Evolutionary conservation across 108 stramenopile genomes (phyloP).

Genomic region (Asterionellopsis glacialis): DNA sequence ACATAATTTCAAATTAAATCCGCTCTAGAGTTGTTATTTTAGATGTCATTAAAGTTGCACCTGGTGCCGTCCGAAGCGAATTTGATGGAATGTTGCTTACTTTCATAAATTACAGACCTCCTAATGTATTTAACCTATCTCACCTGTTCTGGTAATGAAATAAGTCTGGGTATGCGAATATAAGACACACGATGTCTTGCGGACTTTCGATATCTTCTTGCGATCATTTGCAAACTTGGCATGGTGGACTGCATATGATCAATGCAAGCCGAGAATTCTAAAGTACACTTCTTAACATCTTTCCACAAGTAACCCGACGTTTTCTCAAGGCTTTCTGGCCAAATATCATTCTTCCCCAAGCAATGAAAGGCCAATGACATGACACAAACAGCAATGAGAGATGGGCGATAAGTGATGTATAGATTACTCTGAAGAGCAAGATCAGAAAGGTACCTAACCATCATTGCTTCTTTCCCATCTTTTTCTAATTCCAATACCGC

Average conservation of each 20-base stretch:
- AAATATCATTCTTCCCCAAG: conserved; percentile 1
- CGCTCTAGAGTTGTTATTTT: no score
- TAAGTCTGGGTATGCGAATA: conserved; percentile 10
- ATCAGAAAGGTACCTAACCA: conserved; percentile 24
- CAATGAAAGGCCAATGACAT: conserved; percentile 16
- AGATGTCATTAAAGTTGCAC: no score
- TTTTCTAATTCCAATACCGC: background rate
- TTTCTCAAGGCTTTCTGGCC: conserved; percentile 9
- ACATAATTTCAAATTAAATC: no score
- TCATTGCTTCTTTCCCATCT: background rate
- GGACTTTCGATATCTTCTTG: conserved; percentile 10
- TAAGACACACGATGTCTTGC: conserved; percentile 4
- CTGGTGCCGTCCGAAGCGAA: no score
- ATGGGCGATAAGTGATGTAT: conserved; percentile 8
- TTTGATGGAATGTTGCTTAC: no score
- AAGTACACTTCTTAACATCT: conserved; percentile 5
- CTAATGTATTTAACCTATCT: no score
- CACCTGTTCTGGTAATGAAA: background rate
- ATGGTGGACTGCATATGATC: conserved; percentile 2
- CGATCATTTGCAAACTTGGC: conserved; percentile 15
- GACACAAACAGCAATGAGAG: conserved; percentile 17
- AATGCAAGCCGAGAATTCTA: conserved; percentile 8
- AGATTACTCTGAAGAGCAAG: conserved; percentile 20
- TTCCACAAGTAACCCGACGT: conserved; percentile 10
- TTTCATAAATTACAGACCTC: no score